Evolutionary conservation across 164 flowering plant genomes (phyloP).

Genomic region (Dillenia suffruticosa): DNA sequence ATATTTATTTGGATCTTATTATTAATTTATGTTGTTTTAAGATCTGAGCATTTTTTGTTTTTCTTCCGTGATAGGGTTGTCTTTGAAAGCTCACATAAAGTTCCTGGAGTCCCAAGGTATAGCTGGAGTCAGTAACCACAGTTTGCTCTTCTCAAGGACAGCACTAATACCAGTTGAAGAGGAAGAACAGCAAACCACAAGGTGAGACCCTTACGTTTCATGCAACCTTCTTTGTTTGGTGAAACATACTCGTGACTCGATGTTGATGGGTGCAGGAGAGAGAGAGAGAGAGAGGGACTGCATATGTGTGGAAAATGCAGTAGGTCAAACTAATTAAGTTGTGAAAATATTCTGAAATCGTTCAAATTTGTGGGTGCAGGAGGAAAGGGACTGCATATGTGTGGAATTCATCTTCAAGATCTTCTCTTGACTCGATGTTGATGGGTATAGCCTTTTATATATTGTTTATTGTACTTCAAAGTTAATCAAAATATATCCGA

Average conservation of each 20-base stretch:
- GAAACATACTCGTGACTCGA: background rate
- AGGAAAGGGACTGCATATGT: slow-evolving; percentile 16
- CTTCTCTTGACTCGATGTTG: slow-evolving; percentile 36
- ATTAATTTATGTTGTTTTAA: too few species aligned
- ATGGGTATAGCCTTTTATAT: slow-evolving; percentile 41
- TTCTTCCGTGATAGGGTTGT: slow-evolving; percentile 35
- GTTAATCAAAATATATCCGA: background rate
- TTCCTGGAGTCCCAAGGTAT: slow-evolving; percentile 75
- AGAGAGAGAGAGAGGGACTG: too few species aligned
- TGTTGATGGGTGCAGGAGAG: too few species aligned
- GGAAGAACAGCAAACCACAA: slow-evolving; percentile 43
- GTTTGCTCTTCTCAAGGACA: slow-evolving; percentile 85
- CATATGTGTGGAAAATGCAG: too few species aligned
- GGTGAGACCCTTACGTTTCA: slow-evolving; percentile 28
- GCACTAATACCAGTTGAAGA: slow-evolving; percentile 47
- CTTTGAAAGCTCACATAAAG: slow-evolving; percentile 46
- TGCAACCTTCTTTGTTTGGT: background rate
- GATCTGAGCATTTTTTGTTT: background rate
- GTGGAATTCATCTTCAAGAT: slow-evolving; percentile 30
- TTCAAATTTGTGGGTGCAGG: slow-evolving; percentile 26
- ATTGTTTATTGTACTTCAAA: background rate
- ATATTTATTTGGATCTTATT: too few species aligned
- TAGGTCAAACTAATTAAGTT: background rate
- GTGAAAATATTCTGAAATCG: slow-evolving; percentile 3
- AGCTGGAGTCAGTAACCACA: slow-evolving; percentile 97